These are phyloP conservation scores for Paramecium tetraurelia DNA, from an alignment of 73 alveolate species.

Conservation along the genomic window DNA sequence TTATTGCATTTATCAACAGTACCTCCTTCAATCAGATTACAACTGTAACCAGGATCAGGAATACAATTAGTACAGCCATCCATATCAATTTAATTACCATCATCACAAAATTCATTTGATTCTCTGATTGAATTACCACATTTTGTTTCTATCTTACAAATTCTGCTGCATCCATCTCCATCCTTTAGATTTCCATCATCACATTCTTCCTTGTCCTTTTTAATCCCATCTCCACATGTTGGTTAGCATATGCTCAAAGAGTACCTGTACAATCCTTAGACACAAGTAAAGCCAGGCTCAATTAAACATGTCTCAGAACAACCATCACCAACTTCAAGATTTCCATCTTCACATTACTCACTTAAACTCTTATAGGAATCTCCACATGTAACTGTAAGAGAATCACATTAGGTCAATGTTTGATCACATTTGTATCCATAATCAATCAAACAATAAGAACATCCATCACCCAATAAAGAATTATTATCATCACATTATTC, in stretches of 20 bases:
- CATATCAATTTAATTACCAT: slow-evolving; percentile 45
- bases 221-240: slow-evolving; percentile 43
- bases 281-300: background rate
- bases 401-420: background rate
- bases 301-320: slow-evolving; percentile 9
- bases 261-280: slow-evolving; percentile 51
- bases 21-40: slow-evolving; percentile 43
- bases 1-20: background rate
- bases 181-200: slow-evolving; percentile 39
- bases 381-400: slow-evolving; percentile 7
- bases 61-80: slow-evolving; percentile 64
- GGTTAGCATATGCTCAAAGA: background rate
- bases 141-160: background rate
- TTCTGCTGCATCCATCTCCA: slow-evolving; percentile 53
- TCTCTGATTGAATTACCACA: slow-evolving; percentile 52
- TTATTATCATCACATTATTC: slow-evolving; percentile 53
- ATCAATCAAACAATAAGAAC: slow-evolving; percentile 31
- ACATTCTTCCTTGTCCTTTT: background rate
- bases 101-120: slow-evolving; percentile 64
- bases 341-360: slow-evolving; percentile 51
- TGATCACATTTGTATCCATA: background rate
- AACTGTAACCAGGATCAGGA: slow-evolving; percentile 19
- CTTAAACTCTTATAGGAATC: slow-evolving; percentile 1
- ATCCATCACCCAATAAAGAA: slow-evolving; percentile 29
- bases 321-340: slow-evolving; percentile 48